Percentiles rank a stretch among this genome's conserved stretches.
Conservation (phyloP, 805 yeast species). For the Kazachstania kunashirensis region DNA sequence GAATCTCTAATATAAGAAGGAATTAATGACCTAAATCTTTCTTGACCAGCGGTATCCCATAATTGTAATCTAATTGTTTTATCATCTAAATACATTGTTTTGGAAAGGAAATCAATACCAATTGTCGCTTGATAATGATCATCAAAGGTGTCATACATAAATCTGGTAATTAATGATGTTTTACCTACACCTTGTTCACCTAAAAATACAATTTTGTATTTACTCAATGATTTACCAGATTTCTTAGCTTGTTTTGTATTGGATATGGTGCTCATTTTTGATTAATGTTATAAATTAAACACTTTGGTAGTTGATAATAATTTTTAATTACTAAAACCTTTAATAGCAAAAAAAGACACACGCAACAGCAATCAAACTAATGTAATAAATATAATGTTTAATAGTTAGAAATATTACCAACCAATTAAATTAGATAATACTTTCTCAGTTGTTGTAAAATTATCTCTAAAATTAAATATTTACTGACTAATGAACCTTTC, state of each 20-base stretch:
- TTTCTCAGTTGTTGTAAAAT: no score
- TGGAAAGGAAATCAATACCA: conserved; percentile 90
- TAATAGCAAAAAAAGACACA: no score
- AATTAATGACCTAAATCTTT: conserved; percentile 84
- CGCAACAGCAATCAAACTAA: no score
- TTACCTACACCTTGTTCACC: conserved; percentile 98
- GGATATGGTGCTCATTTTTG: background rate
- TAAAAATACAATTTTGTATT: conserved; percentile 83
- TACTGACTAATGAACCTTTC: no score
- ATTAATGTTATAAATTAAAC: no score
- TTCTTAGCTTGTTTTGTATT: conserved; percentile 12
- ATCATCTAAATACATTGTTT: conserved; percentile 92
- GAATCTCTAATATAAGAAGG: conserved; percentile 95
- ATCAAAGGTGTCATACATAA: conserved; percentile 96
- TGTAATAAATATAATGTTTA: no score
- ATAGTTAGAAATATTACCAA: no score
- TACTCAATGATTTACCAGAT: conserved; percentile 33
- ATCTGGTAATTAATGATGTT: conserved; percentile 90
- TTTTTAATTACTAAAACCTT: no score
- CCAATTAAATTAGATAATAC: no score
- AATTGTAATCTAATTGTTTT: conserved; percentile 88
- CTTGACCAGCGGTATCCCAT: conserved; percentile 99
- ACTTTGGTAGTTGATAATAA: no score
- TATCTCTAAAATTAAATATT: no score
- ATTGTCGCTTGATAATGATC: conserved; percentile 92